Conservation (phyloP, 148 eudicot genomes). For the Rhododendron griersonianum region DNA sequence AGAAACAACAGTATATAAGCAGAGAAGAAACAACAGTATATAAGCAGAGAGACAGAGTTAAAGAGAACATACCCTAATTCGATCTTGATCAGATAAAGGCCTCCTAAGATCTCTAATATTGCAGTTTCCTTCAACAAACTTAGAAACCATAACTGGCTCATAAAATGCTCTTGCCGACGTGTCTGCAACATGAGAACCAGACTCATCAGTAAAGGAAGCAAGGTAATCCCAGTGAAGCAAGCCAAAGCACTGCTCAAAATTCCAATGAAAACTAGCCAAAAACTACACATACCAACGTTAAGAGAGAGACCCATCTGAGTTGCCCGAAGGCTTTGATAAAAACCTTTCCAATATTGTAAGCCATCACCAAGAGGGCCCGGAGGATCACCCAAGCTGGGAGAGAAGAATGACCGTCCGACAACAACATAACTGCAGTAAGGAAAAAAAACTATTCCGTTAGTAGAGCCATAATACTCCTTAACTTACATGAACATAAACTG, state of each 20-base stretch:
- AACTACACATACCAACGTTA: constrained; percentile 48
- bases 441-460: background rate
- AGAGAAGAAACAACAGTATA: background rate
- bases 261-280: background rate
- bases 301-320: constrained; percentile 89
- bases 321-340: constrained; percentile 76
- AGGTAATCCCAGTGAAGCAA: background rate
- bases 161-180: constrained; percentile 69
- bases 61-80: background rate
- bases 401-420: constrained; percentile 74
- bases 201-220: background rate
- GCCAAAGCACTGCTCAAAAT: background rate
- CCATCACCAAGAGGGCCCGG: constrained; percentile 35
- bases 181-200: constrained; percentile 36
- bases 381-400: constrained; percentile 12
- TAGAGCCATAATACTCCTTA: background rate
- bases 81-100: constrained; percentile 42
- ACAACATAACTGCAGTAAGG: constrained; percentile 36
- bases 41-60: background rate
- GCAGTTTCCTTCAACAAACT: constrained; percentile 34
- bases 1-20: background rate
- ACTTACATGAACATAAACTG: background rate
- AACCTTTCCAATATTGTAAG: constrained; percentile 72
- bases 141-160: constrained; percentile 39
- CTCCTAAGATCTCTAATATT: constrained; percentile 32